phyloP scores from a whole-genome alignment of 768 basidiomycete genomes.

The Auriscalpium microsporum region DNA sequence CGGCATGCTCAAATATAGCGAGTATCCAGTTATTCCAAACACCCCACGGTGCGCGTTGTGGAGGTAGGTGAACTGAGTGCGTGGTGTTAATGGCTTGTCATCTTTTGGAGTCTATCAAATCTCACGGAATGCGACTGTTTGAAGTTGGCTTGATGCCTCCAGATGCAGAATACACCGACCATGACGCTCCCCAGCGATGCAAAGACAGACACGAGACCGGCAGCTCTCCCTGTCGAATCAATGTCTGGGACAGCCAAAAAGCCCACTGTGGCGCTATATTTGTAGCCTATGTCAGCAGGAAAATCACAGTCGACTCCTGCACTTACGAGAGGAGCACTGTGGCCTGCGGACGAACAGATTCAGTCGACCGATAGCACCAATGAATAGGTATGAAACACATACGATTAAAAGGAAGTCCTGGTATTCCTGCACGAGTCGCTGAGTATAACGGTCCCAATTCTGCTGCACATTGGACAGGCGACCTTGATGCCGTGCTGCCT shows the following conservation, averaged over 20 bases:
- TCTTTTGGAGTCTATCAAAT: neutral
- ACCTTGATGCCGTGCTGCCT: slow-evolving; percentile 40
- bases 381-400: slow-evolving; percentile 15
- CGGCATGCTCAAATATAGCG: slow-evolving; percentile 43
- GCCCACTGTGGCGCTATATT: slow-evolving; percentile 35
- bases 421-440: slow-evolving; percentile 44
- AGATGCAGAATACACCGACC: slow-evolving; percentile 47
- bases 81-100: neutral
- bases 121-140: slow-evolving; percentile 36
- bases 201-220: slow-evolving; percentile 38
- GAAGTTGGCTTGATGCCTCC: slow-evolving; percentile 44
- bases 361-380: neutral
- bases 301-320: neutral
- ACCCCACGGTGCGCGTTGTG: slow-evolving; percentile 38
- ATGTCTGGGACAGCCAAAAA: slow-evolving; percentile 38
- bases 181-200: slow-evolving; percentile 48
- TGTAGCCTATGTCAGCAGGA: too few species aligned
- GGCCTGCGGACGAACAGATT: slow-evolving; percentile 25
- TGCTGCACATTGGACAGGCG: slow-evolving; percentile 39
- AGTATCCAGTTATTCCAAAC: slow-evolving; percentile 41
- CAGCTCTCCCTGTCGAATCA: slow-evolving; percentile 19
- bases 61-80: slow-evolving; percentile 42
- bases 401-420: slow-evolving; percentile 50
- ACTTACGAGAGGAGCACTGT: slow-evolving; percentile 47
- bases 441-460: slow-evolving; percentile 42